Percentiles rank a stretch among this genome's conserved stretches.
Conservation (phyloP, 2,329 filamentous ascomycete genomes). For the Trichoderma simmonsii region DNA sequence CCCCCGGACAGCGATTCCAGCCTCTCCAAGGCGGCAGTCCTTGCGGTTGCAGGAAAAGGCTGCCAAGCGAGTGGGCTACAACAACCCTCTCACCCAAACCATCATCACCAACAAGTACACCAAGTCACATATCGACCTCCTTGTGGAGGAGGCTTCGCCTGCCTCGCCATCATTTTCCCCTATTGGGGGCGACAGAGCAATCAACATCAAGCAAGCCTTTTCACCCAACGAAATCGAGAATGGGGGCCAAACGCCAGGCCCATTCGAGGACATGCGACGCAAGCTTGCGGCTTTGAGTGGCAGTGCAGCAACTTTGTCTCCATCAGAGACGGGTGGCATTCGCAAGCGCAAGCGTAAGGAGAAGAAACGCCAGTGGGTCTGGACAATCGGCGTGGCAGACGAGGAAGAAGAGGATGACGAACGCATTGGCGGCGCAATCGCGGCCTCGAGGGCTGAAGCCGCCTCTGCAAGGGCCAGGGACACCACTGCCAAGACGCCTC, state of each 20-base stretch:
- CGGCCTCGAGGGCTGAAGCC: slow-evolving; percentile 37
- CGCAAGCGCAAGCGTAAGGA: slow-evolving; percentile 55
- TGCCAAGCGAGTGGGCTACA: slow-evolving; percentile 57
- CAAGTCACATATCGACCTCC: slow-evolving; percentile 61
- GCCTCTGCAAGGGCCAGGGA: slow-evolving; percentile 23
- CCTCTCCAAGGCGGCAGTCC: slow-evolving; percentile 54
- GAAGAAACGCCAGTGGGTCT: slow-evolving; percentile 63
- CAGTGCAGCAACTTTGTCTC: slow-evolving; percentile 32
- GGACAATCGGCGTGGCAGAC: slow-evolving; percentile 59
- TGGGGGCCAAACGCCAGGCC: slow-evolving; percentile 60
- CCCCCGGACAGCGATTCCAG: slow-evolving; percentile 47
- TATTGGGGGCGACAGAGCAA: slow-evolving; percentile 37
- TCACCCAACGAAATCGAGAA: slow-evolving; percentile 54
- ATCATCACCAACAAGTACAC: slow-evolving; percentile 62
- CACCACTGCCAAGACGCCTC: slow-evolving; percentile 13
- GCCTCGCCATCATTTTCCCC: slow-evolving; percentile 37
- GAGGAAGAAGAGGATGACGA: slow-evolving; percentile 43
- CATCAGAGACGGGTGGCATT: slow-evolving; percentile 42
- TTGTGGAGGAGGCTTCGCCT: slow-evolving; percentile 55
- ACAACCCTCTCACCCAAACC: slow-evolving; percentile 60
- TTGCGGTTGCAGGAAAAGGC: slow-evolving; percentile 53
- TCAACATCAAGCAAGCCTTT: slow-evolving; percentile 52
- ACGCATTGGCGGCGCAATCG: slow-evolving; percentile 42
- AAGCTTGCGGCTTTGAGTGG: slow-evolving; percentile 48
- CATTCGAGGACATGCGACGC: slow-evolving; percentile 61